Percentiles rank a stretch among this genome's conserved stretches.
Conservation (phyloP, 2,329 filamentous ascomycete species). For the Epichloe typhina region DNA sequence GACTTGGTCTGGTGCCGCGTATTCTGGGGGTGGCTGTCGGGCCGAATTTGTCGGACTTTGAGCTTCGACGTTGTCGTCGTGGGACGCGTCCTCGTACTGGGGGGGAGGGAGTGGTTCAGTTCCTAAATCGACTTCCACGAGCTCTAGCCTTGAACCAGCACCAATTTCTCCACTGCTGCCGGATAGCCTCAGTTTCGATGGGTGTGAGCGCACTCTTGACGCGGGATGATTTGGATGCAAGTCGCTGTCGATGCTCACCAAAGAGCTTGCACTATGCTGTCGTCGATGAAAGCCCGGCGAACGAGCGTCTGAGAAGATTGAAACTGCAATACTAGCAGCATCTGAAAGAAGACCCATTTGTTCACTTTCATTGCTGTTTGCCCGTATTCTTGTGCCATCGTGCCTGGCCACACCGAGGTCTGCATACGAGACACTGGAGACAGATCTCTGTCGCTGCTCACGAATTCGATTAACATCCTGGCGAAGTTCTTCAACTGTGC, state of each 20-base stretch:
- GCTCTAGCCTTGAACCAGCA: constrained; percentile 38
- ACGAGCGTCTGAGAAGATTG: constrained; percentile 20
- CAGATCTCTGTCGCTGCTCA: constrained; percentile 48
- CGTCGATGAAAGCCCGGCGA: constrained; percentile 26
- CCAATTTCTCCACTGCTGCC: constrained; percentile 18
- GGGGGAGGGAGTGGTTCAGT: constrained; percentile 32
- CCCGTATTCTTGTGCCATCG: constrained; percentile 63
- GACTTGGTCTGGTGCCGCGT: constrained; percentile 13
- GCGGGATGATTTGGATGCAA: constrained; percentile 26
- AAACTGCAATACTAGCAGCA: constrained; percentile 47
- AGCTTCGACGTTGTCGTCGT: constrained; percentile 24
- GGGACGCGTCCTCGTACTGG: constrained; percentile 38
- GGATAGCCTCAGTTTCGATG: constrained; percentile 25
- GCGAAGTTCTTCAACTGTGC: constrained; percentile 47
- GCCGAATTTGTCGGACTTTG: constrained; percentile 10
- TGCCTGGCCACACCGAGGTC: constrained; percentile 64
- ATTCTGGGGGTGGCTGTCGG: constrained; percentile 40
- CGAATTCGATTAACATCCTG: constrained; percentile 42
- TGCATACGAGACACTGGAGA: constrained; percentile 65
- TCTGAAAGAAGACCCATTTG: constrained; percentile 57
- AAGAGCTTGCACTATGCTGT: constrained; percentile 38
- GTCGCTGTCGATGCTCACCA: constrained; percentile 39
- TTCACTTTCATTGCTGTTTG: constrained; percentile 62
- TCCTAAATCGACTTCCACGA: constrained; percentile 37
- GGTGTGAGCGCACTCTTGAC: constrained; percentile 29